Evolutionary conservation across 345 rosid genomes (phyloP), one percentile per base, ranked within the genome.

Genomic region (Eucalyptus curtisii): DNA sequence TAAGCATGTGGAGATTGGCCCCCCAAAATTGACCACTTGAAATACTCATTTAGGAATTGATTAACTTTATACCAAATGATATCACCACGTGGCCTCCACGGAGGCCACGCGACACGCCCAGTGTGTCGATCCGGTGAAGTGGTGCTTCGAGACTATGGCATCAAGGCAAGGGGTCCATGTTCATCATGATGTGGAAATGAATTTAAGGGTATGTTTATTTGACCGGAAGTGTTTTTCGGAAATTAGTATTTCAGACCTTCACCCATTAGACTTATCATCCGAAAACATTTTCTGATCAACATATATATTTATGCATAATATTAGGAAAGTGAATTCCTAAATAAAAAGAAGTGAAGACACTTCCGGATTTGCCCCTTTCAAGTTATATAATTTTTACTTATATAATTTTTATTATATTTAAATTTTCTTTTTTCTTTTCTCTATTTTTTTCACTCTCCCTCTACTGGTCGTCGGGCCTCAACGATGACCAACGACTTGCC

Each of bases 381-480:
- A 61, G 7, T 61, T 61, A 27, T 61, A 6, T 6, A 30, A 30
- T 61, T 30, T 53, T 61, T 57, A 24, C 3, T 57, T 25, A 5
- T 57, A 24, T 57, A 24, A 1, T 5, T 57, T 57, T 61, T 61
- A 6, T 30, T 59, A 25, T 57, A 57, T 57, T 0, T 59, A 7
- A 19, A 5, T 59, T 25, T 27, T 27, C 0, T 61, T 27, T 59
- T 57, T 59, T 59, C 0, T 61, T 30, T 61, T 61, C 3, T 30
- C 33, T 61, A 19, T 20, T 52, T 52, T 52, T 52, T 52, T 20
- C 24, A 52, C 25, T 30, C 31, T 61, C 33, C 16, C 31, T 61
- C 16, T 27, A n/a, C 2, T 13, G 5, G 33, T 55, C 1, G 1
- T 25, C 0, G 6, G 6, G 13, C 3, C 61, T 55, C 13, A 55